phyloP scores from a whole-genome alignment of 768 basidiomycete species.

The Chlorophyllum brunneum region DNA sequence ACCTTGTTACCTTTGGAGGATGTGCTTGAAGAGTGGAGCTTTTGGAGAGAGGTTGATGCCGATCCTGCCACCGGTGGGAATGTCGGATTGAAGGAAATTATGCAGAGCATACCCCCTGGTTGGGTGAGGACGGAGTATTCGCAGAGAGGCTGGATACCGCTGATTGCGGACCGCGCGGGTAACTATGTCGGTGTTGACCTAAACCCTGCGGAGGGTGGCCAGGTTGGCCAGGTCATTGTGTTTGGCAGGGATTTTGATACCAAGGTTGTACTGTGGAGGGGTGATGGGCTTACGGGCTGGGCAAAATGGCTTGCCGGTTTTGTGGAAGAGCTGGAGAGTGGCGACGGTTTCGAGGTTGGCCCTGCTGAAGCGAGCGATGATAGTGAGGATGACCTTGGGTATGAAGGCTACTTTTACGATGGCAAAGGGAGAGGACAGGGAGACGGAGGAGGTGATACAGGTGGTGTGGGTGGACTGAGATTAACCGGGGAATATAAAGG shows the following conservation, averaged over 20 bases:
- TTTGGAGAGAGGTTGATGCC: slow-evolving; percentile 92
- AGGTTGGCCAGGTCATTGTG: slow-evolving; percentile 90
- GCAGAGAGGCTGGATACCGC: slow-evolving; percentile 93
- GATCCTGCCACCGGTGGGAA: slow-evolving; percentile 87
- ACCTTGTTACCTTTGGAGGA: slow-evolving; percentile 90
- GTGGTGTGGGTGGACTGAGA: slow-evolving; percentile 65
- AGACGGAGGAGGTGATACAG: slow-evolving; percentile 73
- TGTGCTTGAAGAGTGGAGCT: slow-evolving; percentile 92
- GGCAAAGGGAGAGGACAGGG: slow-evolving; percentile 74
- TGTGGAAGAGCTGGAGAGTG: slow-evolving; percentile 87
- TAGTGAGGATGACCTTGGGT: slow-evolving; percentile 82
- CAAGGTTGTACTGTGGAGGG: slow-evolving; percentile 92
- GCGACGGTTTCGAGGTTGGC: slow-evolving; percentile 85
- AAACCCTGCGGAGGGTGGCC: slow-evolving; percentile 74
- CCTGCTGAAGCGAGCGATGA: slow-evolving; percentile 57
- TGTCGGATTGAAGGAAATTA: slow-evolving; percentile 59
- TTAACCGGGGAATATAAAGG: slow-evolving; percentile 85
- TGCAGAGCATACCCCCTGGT: slow-evolving; percentile 85
- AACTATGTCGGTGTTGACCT: slow-evolving; percentile 97
- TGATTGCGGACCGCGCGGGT: slow-evolving; percentile 88
- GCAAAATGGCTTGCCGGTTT: slow-evolving; percentile 90
- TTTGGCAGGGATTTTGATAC: slow-evolving; percentile 99
- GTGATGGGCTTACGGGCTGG: slow-evolving; percentile 91
- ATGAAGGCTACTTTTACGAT: slow-evolving; percentile 84
- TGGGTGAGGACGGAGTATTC: slow-evolving; percentile 93